Conservation (phyloP, 345 rosid genomes). For the Erodium maritimum region DNA sequence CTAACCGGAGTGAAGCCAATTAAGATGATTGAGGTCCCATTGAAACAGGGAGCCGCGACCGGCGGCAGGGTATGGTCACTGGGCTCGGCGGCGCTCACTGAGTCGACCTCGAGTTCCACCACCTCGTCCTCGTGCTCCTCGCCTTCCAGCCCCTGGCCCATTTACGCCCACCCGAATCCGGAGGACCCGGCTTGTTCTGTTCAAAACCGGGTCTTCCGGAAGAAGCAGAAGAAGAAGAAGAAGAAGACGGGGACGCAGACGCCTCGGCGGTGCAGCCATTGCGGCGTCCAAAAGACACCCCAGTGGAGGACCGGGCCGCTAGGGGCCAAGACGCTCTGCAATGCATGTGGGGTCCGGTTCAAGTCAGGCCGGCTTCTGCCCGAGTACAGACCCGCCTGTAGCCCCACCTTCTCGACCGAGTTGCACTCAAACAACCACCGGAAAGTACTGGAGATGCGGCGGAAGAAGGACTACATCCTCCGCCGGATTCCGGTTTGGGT, state of each 20-base stretch:
- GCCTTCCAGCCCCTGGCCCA: slow-evolving; percentile 20
- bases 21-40: slow-evolving; percentile 1
- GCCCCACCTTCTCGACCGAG: slow-evolving; percentile 49
- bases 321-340: slow-evolving; percentile 81
- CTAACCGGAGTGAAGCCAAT: slow-evolving; percentile 26
- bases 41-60: slow-evolving; percentile 18
- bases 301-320: slow-evolving; percentile 92
- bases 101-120: slow-evolving; percentile 19
- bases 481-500: slow-evolving; percentile 21
- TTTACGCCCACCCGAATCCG: slow-evolving; percentile 9
- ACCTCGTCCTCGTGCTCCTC: slow-evolving; percentile 15
- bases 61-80: slow-evolving; percentile 47
- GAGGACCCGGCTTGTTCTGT: slow-evolving; percentile 15
- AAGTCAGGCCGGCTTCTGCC: slow-evolving; percentile 86
- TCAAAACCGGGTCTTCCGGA: slow-evolving; percentile 13
- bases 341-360: slow-evolving; percentile 84
- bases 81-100: slow-evolving; percentile 41
- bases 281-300: slow-evolving; percentile 80
- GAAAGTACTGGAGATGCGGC: slow-evolving; percentile 75
- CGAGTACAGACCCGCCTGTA: slow-evolving; percentile 88
- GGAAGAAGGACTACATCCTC: slow-evolving; percentile 29
- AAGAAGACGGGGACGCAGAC: slow-evolving; percentile 10
- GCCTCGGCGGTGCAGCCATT: slow-evolving; percentile 70
- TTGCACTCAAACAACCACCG: slow-evolving; percentile 81
- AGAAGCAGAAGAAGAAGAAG: slow-evolving; percentile 19